Conservation (phyloP, 2,329 filamentous ascomycete genomes). For the Aspergillus sp. region DNA sequence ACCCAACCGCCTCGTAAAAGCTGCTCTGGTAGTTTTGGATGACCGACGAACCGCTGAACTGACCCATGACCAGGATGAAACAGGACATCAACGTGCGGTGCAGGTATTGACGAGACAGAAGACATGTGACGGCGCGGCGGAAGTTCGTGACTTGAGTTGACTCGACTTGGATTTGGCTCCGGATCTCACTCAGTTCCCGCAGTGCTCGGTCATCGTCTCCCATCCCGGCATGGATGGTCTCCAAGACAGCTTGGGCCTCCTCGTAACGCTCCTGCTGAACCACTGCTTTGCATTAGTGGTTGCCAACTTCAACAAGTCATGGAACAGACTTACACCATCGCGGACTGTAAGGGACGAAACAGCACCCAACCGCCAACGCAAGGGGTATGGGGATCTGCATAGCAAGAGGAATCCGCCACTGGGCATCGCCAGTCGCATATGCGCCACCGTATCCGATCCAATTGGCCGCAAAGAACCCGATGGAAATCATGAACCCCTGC, state of each 20-base stretch:
- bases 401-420: slow-evolving; percentile 24
- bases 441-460: slow-evolving; percentile 45
- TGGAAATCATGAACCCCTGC: slow-evolving; percentile 40
- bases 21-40: slow-evolving; percentile 46
- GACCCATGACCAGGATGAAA: slow-evolving; percentile 41
- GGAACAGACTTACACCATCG: slow-evolving; percentile 19
- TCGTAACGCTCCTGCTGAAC: slow-evolving; percentile 19
- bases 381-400: slow-evolving; percentile 25
- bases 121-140: slow-evolving; percentile 12
- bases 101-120: slow-evolving; percentile 26
- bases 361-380: slow-evolving; percentile 20
- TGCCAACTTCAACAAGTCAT: background rate
- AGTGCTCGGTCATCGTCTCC: background rate
- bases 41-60: slow-evolving; percentile 41
- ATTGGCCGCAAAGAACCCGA: slow-evolving; percentile 45
- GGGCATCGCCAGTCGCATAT: slow-evolving; percentile 21
- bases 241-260: slow-evolving; percentile 15
- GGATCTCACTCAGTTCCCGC: slow-evolving; percentile 20
- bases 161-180: slow-evolving; percentile 21
- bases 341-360: slow-evolving; percentile 25
- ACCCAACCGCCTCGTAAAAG: slow-evolving; percentile 42
- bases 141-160: slow-evolving; percentile 14
- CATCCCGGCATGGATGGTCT: background rate
- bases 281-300: slow-evolving; percentile 9
- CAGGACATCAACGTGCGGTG: slow-evolving; percentile 38